Base-by-base conservation (phyloP, 225 moss, liverwort and hornwort species). In the Rhytidiadelphus loreus region DNA sequence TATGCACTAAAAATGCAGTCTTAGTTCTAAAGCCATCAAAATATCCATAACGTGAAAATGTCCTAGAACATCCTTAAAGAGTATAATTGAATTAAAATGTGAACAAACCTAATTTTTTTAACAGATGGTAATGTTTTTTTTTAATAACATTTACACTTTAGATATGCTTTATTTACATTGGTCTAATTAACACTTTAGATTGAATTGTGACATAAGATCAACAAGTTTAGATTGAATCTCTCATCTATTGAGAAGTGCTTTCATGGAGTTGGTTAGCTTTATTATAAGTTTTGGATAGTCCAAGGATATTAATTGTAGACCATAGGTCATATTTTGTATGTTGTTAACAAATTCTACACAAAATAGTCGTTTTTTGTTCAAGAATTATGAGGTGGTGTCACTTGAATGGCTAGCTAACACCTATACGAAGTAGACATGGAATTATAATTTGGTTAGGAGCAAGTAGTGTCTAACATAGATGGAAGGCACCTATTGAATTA, bases 61-160 rank as follows among this genome's bases (percentile, higher is more conserved):
- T 0, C 4, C 2, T 24, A 13, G 8, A 69, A 69, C 6, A 19
- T 11, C 21, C 4, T 66, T 22, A 41, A 70, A n/a, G n/a, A 5
- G 25, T 41, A 8, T 69, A 69, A 24, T 0, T 13, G 1, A 25
- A 41, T 41, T 25, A 70, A 22, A 70, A 41, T 70, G 70, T 70
- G 7, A 41, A 25, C 5, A 70, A 41, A 14, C 4, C 0, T 69
- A 0, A 4, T 0, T 24, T 69, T 70, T 41, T 25, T 39, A 7
- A 41, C 0, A 0, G 1, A 41, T 25, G 8, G 5, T 24, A 41
- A 23, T n/a, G n/a, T n/a, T 0, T 11, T 68, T n/a, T 12, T 68
- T 33, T n/a, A 41, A 41, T 70, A 14, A 15, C 41, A 70, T 70
- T 41, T 41, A 41, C 15, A 16, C 8, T 69, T 39, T 8, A 24